Base-by-base conservation (phyloP, 2,329 filamentous ascomycete genomes). In the Cercospora canescens region DNA sequence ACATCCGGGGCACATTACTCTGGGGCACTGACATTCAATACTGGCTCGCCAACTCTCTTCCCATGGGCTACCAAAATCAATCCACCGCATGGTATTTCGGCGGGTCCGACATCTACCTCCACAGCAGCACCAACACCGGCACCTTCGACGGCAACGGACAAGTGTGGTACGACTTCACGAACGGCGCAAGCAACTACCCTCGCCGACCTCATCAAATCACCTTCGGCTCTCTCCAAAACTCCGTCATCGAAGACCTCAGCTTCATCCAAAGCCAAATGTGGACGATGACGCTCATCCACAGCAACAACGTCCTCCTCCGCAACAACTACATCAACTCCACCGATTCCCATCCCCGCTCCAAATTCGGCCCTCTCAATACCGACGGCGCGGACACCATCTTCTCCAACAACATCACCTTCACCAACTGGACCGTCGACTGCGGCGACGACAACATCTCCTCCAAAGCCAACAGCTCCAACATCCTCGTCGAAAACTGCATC, bases 261-360 rank as follows among this genome's bases (percentile, higher is more conserved):
- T 87, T 86, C 67, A 75, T 88, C 7, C 82, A 86, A 66, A 85
- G 82, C 66, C 86, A 88, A 76, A 88, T 88, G 86, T 88, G 86
- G 73, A 75, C 74, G 4, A 83, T 87, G 80, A 83, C 83, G 1
- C 80, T 86, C 32, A 84, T 83, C 9, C 76, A 83, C 72, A 83
- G 82, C 3, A 67, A 81, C 6, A 75, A 83, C 57, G 75, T 84
- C 1, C 74, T 83, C 0, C 76, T 87, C 6, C 78, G 84, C 58
- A 79, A 84, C 66, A 85, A 87, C 35, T 80, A 82, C 67, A 80
- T 86, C 62, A 87, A 87, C 75, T 87, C 81, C 71, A 82, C 80
- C n/a, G 77, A 74, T 28, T 74, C 72, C 26, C 64, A 70, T 39
- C 26, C 57, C 21, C 30, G 65, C 63, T n/a, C 62, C 35, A 65